Evolutionary conservation across 495 filamentous ascomycete species (phyloP), one percentile per base, ranked within the genome.

Genomic region (Diplogelasinospora grovesii): DNA sequence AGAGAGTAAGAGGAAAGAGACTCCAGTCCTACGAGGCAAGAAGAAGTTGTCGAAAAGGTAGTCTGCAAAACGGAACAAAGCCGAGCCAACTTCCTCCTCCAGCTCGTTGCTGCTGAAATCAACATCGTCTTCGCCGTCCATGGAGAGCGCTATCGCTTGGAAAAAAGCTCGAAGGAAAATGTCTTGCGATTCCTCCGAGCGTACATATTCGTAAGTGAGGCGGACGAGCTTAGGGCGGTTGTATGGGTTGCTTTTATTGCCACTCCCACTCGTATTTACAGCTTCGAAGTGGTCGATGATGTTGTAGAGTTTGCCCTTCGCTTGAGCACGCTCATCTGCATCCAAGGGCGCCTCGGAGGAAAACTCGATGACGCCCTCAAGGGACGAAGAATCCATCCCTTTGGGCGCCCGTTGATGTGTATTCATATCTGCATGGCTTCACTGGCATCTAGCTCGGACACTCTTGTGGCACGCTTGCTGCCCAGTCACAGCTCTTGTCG

Each of bases 31-130:
- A 54, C 50, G 23, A 26, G 54, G 51, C 26, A 58, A 23, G 46
- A 52, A 58, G 43, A 54, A 58, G 38, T 50, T 50, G 24, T 58
- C 46, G 2, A 58, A 34, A 27, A 58, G 48, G 37, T 54, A 34
- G 14, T 58, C 55, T 29, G 51, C 51, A 32, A 58, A 58, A 41
- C 30, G 29, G 31, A 44, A 40, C 14, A 52, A 39, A 23, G 21
- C 28, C 19, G 24, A n/a, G n/a, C n/a, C n/a, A n/a, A n/a, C n/a
- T n/a, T n/a, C n/a, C n/a, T n/a, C 8, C 24, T 41, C 32, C 18
- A 52, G 39, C n/a, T 41, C 44, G 8, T 8, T 24, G n/a, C 18
- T 7, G n/a, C 52, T 45, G 31, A 52, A 30, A 16, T 58, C 39
- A n/a, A 52, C 36, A 24, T 45, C 40, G 16, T 50, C 41, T 22